These are phyloP conservation scores for Asterionellopsis glacialis DNA, from an alignment of 108 stramenopile genomes.

Conservation along the genomic window DNA sequence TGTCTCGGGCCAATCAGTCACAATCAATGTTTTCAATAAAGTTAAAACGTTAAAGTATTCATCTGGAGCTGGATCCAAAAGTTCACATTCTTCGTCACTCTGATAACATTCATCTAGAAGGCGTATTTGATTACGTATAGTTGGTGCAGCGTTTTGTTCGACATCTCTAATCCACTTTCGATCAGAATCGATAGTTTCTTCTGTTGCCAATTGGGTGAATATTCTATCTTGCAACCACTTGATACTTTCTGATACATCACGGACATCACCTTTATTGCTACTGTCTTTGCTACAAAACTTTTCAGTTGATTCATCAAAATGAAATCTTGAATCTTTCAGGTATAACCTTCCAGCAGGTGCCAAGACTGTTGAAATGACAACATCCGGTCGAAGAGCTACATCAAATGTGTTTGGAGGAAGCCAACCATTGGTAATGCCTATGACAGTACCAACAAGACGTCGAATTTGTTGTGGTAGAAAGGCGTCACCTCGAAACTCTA, in stretches of 20 bases:
- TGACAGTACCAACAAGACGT: slow-evolving; percentile 42
- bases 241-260: not conserved
- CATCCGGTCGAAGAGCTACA: slow-evolving; percentile 23
- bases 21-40: not conserved
- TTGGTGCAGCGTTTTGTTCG: slow-evolving; percentile 18
- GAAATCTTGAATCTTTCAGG: slow-evolving; percentile 43
- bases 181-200: slow-evolving; percentile 5
- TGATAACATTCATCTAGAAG: no score
- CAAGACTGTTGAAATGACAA: slow-evolving; percentile 33
- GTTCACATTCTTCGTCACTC: no score
- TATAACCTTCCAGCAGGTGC: slow-evolving; percentile 42
- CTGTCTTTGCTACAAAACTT: not conserved
- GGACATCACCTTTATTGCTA: slow-evolving; percentile 10
- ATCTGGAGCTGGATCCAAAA: no score
- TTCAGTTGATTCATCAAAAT: slow-evolving; percentile 51
- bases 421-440: slow-evolving; percentile 62
- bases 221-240: not conserved
- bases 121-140: not conserved
- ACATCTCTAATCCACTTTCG: slow-evolving; percentile 36
- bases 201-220: not conserved
- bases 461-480: slow-evolving; percentile 56
- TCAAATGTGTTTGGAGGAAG: slow-evolving; percentile 45
- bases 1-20: slow-evolving; percentile 64
- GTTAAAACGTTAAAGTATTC: no score
- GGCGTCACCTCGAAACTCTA: slow-evolving; percentile 62